Conservation (phyloP, 2,329 filamentous ascomycete genomes). For the Exophiala spinifera region DNA sequence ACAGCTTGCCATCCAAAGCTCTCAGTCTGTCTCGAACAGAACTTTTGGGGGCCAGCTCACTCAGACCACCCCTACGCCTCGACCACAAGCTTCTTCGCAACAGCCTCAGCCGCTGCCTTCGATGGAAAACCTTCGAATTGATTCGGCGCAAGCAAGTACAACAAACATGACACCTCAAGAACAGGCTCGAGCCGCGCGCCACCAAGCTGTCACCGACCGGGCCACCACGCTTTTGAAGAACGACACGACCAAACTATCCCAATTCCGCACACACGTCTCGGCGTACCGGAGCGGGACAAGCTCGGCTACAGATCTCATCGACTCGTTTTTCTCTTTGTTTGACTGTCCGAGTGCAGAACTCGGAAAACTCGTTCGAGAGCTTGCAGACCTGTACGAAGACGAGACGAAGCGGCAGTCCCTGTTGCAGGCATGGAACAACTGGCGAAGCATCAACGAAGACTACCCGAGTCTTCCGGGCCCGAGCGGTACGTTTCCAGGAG, state of each 20-base stretch:
- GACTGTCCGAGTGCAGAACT: constrained; percentile 76
- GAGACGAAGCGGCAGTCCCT: constrained; percentile 68
- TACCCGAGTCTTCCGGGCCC: constrained; percentile 83
- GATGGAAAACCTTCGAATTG: constrained; percentile 53
- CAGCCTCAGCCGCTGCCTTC: constrained; percentile 34
- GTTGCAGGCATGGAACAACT: constrained; percentile 86
- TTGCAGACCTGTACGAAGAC: constrained; percentile 90
- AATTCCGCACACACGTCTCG: constrained; percentile 78
- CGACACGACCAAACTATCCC: constrained; percentile 67
- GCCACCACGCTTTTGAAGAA: constrained; percentile 77
- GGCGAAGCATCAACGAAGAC: constrained; percentile 93
- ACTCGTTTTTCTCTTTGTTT: constrained; percentile 83
- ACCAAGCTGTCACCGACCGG: constrained; percentile 80
- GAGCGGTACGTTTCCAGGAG: constrained; percentile 61
- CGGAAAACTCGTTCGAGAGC: constrained; percentile 84
- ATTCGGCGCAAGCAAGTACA: constrained; percentile 45
- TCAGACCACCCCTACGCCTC: constrained; percentile 39
- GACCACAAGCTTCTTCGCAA: constrained; percentile 31
- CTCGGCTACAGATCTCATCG: constrained; percentile 72
- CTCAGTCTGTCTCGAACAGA: constrained; percentile 73
- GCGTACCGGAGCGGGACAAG: constrained; percentile 69
- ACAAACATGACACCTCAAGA: constrained; percentile 67
- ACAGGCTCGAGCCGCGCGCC: constrained; percentile 73
- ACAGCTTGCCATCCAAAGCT: constrained; percentile 85
- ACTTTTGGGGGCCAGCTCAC: constrained; percentile 82